Base-by-base conservation (phyloP, 257 asterid species). In the Capsicum baccatum region DNA sequence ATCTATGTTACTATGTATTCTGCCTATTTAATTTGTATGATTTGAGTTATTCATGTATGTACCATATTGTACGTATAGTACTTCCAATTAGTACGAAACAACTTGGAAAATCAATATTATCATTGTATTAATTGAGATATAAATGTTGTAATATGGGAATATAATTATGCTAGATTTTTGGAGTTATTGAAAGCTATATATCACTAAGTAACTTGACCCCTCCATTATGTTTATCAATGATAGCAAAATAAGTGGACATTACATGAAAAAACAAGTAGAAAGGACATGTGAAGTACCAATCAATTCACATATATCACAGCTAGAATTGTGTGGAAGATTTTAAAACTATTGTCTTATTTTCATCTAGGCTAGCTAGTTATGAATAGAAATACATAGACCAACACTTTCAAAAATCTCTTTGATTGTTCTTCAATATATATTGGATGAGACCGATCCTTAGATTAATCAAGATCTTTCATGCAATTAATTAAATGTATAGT, bases 141-240 rank as follows among this genome's bases (percentile, higher is more conserved):
- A 50, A 74, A 50, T 50, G 48, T 50, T 48, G 59, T 48, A 19
- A 19, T 73, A 73, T 48, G 11, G 48, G 80, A 11, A 19, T 19
- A 66, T 33, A 66, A 64, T 9, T 66, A 56, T 33, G 16, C 19
- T 39, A 39, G 42, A 19, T 5, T 64, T 11, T 73, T 73, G 80
- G 19, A 19, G 19, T 69, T 69, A 16, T 42, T 69, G 5, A 69
- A 70, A 70, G 3, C 5, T 42, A 62, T 9, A 62, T 50, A 74
- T 21, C 47, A 11, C 78, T 37, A 67, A 14, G n/a, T 74, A 52
- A 76, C 44, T 47, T 76, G 60, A 3, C 21, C 60, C 63, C 48
- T 76, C 81, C 81, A 76, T 76, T 50, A 76, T 50, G 52, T 76
- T 21, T 33, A 76, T 21, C 21, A 50, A 76, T 50, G 60, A 44